phyloP scores from a whole-genome alignment of 805 yeast species.

The Osmozyma mogii region DNA sequence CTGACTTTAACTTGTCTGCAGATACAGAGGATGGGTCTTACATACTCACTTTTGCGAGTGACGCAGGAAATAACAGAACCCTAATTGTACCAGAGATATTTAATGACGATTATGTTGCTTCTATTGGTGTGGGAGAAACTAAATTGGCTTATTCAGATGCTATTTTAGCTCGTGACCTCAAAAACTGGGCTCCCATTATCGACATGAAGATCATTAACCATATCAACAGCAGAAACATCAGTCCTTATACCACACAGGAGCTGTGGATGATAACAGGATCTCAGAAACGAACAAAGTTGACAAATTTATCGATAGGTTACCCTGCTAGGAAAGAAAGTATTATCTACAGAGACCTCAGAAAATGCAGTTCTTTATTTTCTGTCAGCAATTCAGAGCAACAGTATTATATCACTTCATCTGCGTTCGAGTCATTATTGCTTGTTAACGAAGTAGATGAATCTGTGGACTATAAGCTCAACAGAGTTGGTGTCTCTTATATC shows the following conservation, averaged over 20 bases:
- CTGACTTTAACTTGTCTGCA: constrained; percentile 24
- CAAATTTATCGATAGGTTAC: constrained; percentile 28
- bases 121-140: background rate
- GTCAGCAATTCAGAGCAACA: constrained; percentile 31
- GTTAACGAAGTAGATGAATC: too few relatives aligned
- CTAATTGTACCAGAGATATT: constrained; percentile 20
- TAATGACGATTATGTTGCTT: constrained; percentile 6
- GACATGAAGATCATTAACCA: constrained; percentile 32
- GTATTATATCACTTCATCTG: constrained; percentile 28
- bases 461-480: constrained; percentile 18
- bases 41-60: constrained; percentile 32
- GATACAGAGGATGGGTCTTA: constrained; percentile 10
- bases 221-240: constrained; percentile 10
- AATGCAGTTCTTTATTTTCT: constrained; percentile 24
- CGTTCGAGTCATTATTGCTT: too few relatives aligned
- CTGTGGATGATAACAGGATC: constrained; percentile 36
- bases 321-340: constrained; percentile 17
- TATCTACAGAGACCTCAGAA: constrained; percentile 23
- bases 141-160: constrained; percentile 17
- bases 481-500: constrained; percentile 15
- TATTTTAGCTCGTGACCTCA: constrained; percentile 21
- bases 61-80: constrained; percentile 31
- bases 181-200: constrained; percentile 42
- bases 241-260: constrained; percentile 23
- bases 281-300: constrained; percentile 25